Conservation (phyloP, 768 basidiomycete species). For the Russula vinacea region DNA sequence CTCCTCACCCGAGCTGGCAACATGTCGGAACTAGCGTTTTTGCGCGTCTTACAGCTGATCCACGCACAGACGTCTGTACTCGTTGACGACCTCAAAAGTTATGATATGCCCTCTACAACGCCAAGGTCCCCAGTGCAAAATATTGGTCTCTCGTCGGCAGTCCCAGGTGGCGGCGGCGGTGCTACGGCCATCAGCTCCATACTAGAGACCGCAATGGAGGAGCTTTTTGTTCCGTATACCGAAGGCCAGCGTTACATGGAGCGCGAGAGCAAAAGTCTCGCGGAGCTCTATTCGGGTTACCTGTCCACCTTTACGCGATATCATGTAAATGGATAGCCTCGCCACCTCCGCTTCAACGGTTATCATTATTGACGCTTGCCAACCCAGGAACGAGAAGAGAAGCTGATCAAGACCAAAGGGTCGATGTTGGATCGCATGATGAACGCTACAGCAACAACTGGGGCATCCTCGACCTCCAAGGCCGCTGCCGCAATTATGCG, state of each 20-base stretch:
- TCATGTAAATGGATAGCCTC: slow-evolving; percentile 57
- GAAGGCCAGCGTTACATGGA: slow-evolving; percentile 92
- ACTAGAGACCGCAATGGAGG: slow-evolving; percentile 96
- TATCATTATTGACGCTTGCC: neutral
- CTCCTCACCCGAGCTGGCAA: slow-evolving; percentile 71
- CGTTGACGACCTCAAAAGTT: slow-evolving; percentile 87
- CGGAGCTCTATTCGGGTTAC: slow-evolving; percentile 70
- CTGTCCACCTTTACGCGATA: slow-evolving; percentile 77
- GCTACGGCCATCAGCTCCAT: slow-evolving; percentile 65
- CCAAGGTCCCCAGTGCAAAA: slow-evolving; percentile 63
- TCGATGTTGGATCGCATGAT: slow-evolving; percentile 91
- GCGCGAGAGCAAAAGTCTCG: slow-evolving; percentile 80
- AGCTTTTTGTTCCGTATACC: slow-evolving; percentile 90
- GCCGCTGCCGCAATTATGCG: slow-evolving; percentile 88
- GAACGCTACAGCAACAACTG: slow-evolving; percentile 63
- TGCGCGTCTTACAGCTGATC: slow-evolving; percentile 85
- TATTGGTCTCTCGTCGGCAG: slow-evolving; percentile 55
- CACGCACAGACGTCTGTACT: slow-evolving; percentile 74
- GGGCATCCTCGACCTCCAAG: slow-evolving; percentile 62
- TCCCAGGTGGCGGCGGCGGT: slow-evolving; percentile 44
- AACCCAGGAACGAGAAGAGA: slow-evolving; percentile 42
- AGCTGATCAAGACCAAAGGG: slow-evolving; percentile 61
- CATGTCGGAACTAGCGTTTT: slow-evolving; percentile 84
- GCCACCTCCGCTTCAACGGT: neutral
- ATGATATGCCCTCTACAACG: slow-evolving; percentile 72